phyloP scores from a whole-genome alignment of 495 filamentous ascomycete genomes.

The Penicillium simplicissimum region DNA sequence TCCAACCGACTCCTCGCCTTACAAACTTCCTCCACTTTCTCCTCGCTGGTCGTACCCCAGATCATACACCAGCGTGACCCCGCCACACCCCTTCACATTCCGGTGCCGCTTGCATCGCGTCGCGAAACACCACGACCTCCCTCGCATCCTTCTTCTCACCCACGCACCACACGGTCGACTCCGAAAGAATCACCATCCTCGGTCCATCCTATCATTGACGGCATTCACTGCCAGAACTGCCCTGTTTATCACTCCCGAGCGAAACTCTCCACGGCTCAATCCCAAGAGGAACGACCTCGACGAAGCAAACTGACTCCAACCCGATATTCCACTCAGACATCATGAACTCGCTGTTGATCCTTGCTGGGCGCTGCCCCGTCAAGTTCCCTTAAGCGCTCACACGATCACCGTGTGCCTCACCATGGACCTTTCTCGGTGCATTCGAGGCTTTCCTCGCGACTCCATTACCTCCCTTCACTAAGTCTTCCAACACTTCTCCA shows the following conservation, averaged over 20 bases:
- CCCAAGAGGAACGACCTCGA: conserved; percentile 6
- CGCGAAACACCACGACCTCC: conserved; percentile 17
- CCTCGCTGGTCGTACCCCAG: neutral
- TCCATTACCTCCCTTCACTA: conserved; percentile 13
- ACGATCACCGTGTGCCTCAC: conserved; percentile 30
- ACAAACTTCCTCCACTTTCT: neutral
- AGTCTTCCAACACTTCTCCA: conserved; percentile 8
- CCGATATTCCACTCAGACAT: conserved; percentile 10
- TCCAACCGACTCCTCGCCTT: neutral
- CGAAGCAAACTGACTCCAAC: neutral
- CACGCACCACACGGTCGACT: neutral
- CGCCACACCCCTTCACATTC: conserved; percentile 16
- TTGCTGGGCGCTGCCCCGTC: conserved; percentile 28
- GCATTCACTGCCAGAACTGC: neutral
- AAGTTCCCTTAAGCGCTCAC: conserved; percentile 35
- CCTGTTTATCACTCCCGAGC: neutral
- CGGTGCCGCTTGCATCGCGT: conserved; percentile 28
- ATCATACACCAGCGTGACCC: neutral
- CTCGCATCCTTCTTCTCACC: conserved; percentile 1
- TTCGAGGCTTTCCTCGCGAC: conserved; percentile 43
- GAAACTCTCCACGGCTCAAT: neutral
- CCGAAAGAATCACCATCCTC: neutral
- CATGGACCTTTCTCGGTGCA: conserved; percentile 36
- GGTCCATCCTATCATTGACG: neutral
- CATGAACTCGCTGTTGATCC: conserved; percentile 31